Percentiles rank a stretch among this genome's conserved stretches.
These are phyloP conservation scores for Cladophialophora exuberans DNA, from an alignment of 2,329 filamentous ascomycete species.

Conservation along the genomic window DNA sequence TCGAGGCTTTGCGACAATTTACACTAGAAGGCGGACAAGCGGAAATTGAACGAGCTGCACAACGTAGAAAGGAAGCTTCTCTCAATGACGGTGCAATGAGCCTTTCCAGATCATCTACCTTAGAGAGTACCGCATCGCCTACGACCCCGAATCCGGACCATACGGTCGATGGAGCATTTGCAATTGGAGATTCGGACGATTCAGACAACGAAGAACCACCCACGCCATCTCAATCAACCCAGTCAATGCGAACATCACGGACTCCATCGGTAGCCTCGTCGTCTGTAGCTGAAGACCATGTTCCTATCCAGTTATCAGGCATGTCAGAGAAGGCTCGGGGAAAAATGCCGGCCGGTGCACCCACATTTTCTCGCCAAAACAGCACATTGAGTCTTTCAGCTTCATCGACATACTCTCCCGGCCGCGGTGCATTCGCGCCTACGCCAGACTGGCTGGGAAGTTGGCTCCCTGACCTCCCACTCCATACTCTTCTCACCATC, in stretches of 20 bases:
- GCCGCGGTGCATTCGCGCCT: slow-evolving; percentile 68
- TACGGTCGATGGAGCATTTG: slow-evolving; percentile 72
- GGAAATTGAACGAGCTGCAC: slow-evolving; percentile 71
- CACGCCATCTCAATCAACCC: slow-evolving; percentile 62
- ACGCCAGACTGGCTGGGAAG: slow-evolving; percentile 83
- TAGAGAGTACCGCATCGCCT: slow-evolving; percentile 16
- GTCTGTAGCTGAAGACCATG: slow-evolving; percentile 71
- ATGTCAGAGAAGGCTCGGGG: slow-evolving; percentile 98
- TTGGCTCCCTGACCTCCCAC: slow-evolving; percentile 88
- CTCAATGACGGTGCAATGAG: slow-evolving; percentile 44
- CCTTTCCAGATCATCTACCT: slow-evolving; percentile 24
- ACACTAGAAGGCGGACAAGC: slow-evolving; percentile 90
- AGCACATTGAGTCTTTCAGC: slow-evolving; percentile 79
- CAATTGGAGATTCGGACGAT: slow-evolving; percentile 83
- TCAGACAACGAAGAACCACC: slow-evolving; percentile 68
- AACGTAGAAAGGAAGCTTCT: slow-evolving; percentile 49
- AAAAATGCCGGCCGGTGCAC: slow-evolving; percentile 85
- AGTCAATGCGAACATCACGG: slow-evolving; percentile 57
- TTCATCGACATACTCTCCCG: slow-evolving; percentile 62
- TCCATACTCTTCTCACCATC: slow-evolving; percentile 81
- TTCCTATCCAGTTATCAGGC: slow-evolving; percentile 79
- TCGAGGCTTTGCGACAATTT: slow-evolving; percentile 82
- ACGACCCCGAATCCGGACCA: slow-evolving; percentile 17
- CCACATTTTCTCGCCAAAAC: slow-evolving; percentile 87
- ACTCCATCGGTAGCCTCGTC: slow-evolving; percentile 71